Base-by-base conservation (phyloP, 108 stramenopile genomes). In the Cyclotella atomus region DNA sequence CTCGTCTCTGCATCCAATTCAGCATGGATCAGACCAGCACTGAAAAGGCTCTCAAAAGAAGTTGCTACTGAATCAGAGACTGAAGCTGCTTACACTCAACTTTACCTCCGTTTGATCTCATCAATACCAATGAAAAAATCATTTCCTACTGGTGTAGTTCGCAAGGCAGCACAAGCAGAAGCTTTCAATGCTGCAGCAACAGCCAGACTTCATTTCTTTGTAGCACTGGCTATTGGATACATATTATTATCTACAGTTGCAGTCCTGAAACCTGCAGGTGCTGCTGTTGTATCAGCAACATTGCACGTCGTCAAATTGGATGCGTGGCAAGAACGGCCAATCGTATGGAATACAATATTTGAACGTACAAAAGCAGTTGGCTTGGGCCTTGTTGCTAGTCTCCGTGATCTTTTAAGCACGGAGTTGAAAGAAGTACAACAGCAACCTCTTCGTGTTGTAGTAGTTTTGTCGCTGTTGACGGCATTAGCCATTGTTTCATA, bases 81-180 rank as follows among this genome's bases (percentile, higher is more conserved):
- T 4, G 88, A 89, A 60, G 77, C 89, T 3, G 65, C 67, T 25
- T 91, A 89, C 62, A 79, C 83, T 10, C 88, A 91, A 61, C 82
- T 95, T 17, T 95, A 88, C 70, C 64, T 95, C 23, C 86, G 91
- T 6, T 63, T 92, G 36, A 66, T 84, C 41, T 65, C 89, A 20
- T 76, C 87, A 1, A 50, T 67, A 24, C 82, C 89, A 8, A 76
- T 85, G 47, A 70, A 68, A 19, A 64, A 65, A 47, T 66, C 69
- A 25, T 53, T 65, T 30, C 73, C 68, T 19, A 65, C 83, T 0
- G 45, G 49, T 16, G 41, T 55, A 0, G 52, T 89, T 16, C 35
- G 38, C 4, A 50, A 75, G 49, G 82, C 84, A 10, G 79, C 86
- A 12, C 32, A 32, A 36, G 46, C 65, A 0, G 85, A 95, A 64